Evolutionary conservation across 208 protist genomes (phyloP).

Genomic region (Trypanosoma rangeli): DNA sequence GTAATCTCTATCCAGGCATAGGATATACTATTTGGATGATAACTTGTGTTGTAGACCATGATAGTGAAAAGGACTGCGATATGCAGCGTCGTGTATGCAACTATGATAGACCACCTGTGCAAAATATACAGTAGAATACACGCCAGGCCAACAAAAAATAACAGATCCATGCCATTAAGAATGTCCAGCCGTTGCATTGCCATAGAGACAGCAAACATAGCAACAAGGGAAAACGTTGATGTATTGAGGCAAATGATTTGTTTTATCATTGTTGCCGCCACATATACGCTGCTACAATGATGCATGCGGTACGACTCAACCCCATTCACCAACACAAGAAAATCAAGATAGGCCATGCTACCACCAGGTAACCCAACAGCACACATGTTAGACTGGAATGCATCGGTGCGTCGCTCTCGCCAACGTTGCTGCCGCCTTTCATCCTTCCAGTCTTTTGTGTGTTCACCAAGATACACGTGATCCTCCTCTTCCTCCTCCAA

Average conservation of each 20-base stretch:
- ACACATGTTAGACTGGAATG: background rate
- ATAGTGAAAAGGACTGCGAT: conserved; percentile 8
- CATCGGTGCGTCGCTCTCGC: background rate
- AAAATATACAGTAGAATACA: conserved; percentile 21
- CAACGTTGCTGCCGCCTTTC: background rate
- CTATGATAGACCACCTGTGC: conserved; percentile 16
- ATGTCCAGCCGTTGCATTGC: conserved; percentile 14
- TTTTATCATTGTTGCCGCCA: conserved; percentile 1
- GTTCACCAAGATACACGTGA: background rate
- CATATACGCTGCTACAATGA: background rate
- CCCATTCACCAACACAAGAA: conserved; percentile 19
- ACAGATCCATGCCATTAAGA: conserved; percentile 34
- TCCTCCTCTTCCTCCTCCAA: background rate
- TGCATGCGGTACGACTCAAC: conserved; percentile 20
- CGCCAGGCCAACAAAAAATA: conserved; percentile 41
- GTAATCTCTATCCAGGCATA: background rate
- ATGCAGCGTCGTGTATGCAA: conserved; percentile 18
- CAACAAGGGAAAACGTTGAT: conserved; percentile 16
- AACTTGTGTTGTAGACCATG: background rate
- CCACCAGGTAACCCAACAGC: conserved; percentile 20
- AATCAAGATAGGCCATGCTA: conserved; percentile 24
- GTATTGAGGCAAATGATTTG: conserved; percentile 16
- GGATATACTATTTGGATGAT: background rate
- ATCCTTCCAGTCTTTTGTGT: background rate
- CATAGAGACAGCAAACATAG: conserved; percentile 17